These are phyloP conservation scores for Nicotiana noctiflora DNA, from an alignment of 257 asterid species.

Conservation along the genomic window DNA sequence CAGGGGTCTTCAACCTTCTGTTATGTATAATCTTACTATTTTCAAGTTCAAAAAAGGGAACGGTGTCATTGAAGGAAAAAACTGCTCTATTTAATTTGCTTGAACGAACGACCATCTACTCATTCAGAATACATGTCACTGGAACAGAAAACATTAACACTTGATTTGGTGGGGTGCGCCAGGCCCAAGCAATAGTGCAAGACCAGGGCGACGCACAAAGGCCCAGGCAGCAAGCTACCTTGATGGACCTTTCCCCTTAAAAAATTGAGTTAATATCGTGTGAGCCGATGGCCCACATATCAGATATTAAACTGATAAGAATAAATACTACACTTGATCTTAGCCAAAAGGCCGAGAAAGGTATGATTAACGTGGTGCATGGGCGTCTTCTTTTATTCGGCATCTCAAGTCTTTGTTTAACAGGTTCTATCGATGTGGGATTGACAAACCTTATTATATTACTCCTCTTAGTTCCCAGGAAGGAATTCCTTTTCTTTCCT, in stretches of 20 bases:
- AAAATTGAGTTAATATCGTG: too few species aligned
- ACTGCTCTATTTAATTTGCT: conserved; percentile 28
- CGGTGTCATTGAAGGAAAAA: conserved; percentile 22
- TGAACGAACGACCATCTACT: conserved; percentile 5
- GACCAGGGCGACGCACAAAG: too few species aligned
- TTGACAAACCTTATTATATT: too few species aligned
- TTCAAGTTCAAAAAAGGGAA: conserved; percentile 27
- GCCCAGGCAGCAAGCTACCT: too few species aligned
- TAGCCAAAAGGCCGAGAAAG: conserved; percentile 45
- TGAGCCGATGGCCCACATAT: too few species aligned
- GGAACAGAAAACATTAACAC: too few species aligned
- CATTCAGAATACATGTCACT: too few species aligned
- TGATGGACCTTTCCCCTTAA: too few species aligned
- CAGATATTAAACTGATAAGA: too few species aligned
- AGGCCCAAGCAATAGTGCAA: too few species aligned
- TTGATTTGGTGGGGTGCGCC: too few species aligned
- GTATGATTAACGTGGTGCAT: neutral
- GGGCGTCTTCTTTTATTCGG: neutral
- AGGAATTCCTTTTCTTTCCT: neutral
- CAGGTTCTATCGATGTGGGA: neutral
- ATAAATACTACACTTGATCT: conserved; percentile 30
- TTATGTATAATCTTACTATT: conserved; percentile 26
- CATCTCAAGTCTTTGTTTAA: neutral
- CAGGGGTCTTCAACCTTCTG: conserved; percentile 29
- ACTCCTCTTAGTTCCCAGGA: neutral